Percentiles rank a stretch among this genome's conserved stretches.
Evolutionary conservation across 257 asterid genomes (phyloP).

Genomic region (Solanum pinnatisectum): DNA sequence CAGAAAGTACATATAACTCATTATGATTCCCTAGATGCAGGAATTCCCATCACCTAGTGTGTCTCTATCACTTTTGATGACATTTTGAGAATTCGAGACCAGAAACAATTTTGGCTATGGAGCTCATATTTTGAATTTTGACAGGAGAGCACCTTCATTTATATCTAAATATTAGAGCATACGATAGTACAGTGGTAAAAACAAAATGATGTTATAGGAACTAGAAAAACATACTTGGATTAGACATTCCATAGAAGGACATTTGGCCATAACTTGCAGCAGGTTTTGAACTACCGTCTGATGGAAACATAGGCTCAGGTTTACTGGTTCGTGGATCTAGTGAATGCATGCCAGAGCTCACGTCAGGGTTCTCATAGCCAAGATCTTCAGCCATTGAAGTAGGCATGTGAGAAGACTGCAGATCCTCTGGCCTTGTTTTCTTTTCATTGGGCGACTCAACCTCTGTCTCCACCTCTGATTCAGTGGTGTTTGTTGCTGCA

Average conservation of each 20-base stretch:
- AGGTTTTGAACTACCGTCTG: slow-evolving; percentile 56
- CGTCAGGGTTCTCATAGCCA: slow-evolving; percentile 50
- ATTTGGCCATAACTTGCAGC: slow-evolving; percentile 52
- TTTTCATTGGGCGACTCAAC: slow-evolving; percentile 87
- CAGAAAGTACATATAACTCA: not conserved
- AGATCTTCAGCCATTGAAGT: slow-evolving; percentile 47
- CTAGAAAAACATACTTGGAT: slow-evolving; percentile 37
- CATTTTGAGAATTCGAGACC: not conserved
- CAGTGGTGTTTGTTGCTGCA: slow-evolving; percentile 43
- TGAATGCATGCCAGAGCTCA: slow-evolving; percentile 33
- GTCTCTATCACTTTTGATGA: not conserved
- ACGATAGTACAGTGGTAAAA: not conserved
- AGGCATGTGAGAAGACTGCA: slow-evolving; percentile 37
- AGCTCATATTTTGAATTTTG: not conserved
- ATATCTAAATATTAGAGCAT: not conserved
- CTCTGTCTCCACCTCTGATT: slow-evolving; percentile 90
- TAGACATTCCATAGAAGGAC: slow-evolving; percentile 57
- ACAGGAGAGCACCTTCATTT: not conserved
- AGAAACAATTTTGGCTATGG: not conserved
- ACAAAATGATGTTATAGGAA: not conserved
- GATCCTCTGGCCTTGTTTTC: slow-evolving; percentile 73
- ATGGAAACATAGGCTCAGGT: slow-evolving; percentile 55
- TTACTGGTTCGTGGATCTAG: slow-evolving; percentile 44
- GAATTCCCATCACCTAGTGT: not conserved
- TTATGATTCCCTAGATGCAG: not conserved